These are phyloP conservation scores for Stereum hirsutum DNA, from an alignment of 1,284 basidiomycete genomes.

Conservation along the genomic window DNA sequence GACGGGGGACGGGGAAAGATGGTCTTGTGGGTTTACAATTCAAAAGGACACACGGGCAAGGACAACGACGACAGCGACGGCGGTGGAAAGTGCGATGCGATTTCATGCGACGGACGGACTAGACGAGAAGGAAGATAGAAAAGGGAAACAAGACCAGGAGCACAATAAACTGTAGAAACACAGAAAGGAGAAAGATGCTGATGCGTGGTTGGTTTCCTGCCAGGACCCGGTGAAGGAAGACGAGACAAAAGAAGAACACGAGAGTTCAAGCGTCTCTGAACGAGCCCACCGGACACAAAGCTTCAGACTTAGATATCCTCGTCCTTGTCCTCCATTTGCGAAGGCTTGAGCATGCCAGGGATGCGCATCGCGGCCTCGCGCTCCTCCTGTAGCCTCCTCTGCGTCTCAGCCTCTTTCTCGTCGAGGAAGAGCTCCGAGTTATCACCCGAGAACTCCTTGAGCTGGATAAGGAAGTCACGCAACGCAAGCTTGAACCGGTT, in stretches of 20 bases:
- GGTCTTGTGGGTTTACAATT: too few relatives aligned
- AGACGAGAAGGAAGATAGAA: conserved; percentile 2
- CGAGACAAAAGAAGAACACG: conserved; percentile 7
- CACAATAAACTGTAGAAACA: conserved; percentile 3
- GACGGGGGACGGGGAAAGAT: too few relatives aligned
- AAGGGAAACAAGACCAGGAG: neutral
- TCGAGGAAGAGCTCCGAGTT: conserved; percentile 86
- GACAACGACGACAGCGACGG: too few relatives aligned
- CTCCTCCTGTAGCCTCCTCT: conserved; percentile 67
- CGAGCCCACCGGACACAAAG: conserved; percentile 4
- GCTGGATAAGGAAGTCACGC: conserved; percentile 85
- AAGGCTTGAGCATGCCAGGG: conserved; percentile 98
- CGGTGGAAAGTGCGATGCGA: too few relatives aligned
- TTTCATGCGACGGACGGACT: too few relatives aligned
- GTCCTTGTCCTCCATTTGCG: conserved; percentile 87
- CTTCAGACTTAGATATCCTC: conserved; percentile 59
- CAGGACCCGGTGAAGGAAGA: too few relatives aligned
- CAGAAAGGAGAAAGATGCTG: neutral
- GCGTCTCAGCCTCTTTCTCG: conserved; percentile 87
- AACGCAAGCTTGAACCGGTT: conserved; percentile 93
- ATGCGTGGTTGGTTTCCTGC: too few relatives aligned
- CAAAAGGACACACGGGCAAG: too few relatives aligned
- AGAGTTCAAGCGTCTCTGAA: conserved; percentile 6
- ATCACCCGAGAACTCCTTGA: conserved; percentile 89
- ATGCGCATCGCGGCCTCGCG: conserved; percentile 87